Evolutionary conservation across 1,284 basidiomycete genomes (phyloP).

Genomic region (Hemileia vastatrix): DNA sequence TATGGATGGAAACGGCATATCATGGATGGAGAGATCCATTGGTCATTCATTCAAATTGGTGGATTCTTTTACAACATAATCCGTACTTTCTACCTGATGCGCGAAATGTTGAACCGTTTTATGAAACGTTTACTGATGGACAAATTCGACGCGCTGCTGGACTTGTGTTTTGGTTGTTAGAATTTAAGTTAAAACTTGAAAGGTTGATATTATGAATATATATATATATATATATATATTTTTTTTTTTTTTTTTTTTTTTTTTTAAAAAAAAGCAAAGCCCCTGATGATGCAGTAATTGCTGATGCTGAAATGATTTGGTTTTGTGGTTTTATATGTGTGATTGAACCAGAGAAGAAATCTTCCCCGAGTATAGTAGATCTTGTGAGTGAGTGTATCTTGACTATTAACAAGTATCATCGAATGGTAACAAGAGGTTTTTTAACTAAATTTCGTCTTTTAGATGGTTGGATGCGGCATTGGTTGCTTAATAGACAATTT

Average conservation of each 20-base stretch:
- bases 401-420: no score
- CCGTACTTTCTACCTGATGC: constrained; percentile 45
- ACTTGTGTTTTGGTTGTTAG: constrained; percentile 63
- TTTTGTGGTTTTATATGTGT: no score
- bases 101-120: constrained; percentile 25
- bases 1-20: constrained; percentile 85
- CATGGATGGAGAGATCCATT: constrained; percentile 80
- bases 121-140: constrained; percentile 57
- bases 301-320: no score
- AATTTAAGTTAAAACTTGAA: constrained; percentile 64
- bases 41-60: constrained; percentile 92
- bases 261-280: background rate
- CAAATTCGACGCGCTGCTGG: constrained; percentile 78
- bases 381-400: no score
- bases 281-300: no score
- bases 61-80: constrained; percentile 67
- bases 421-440: no score
- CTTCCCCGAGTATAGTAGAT: no score
- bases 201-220: constrained; percentile 45
- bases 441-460: constrained; percentile 21
- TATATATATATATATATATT: background rate
- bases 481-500: constrained; percentile 35
- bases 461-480: constrained; percentile 23
- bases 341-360: no score
- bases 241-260: background rate